Evolutionary conservation across 192 early-diverging fungal genomes (phyloP).

Genomic region (Gigaspora rosea): DNA sequence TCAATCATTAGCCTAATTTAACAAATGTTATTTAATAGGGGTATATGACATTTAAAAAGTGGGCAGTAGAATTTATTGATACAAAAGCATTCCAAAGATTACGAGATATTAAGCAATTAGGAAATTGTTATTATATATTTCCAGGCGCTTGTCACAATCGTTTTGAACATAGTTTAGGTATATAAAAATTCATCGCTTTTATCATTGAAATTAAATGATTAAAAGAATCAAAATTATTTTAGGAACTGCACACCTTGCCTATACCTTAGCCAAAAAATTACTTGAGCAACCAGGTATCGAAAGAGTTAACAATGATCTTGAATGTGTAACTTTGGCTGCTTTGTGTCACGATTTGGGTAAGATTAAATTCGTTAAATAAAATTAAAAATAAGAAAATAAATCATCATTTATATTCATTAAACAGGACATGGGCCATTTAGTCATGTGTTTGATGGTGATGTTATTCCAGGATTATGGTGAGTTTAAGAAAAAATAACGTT

Average conservation of each 20-base stretch:
- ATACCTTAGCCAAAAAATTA: conserved; percentile 70
- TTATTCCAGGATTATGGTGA: conserved; percentile 69
- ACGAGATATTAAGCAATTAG: conserved; percentile 85
- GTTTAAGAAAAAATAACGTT: background rate
- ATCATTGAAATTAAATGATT: background rate
- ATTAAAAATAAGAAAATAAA: background rate
- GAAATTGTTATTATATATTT: conserved; percentile 86
- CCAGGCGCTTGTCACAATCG: conserved; percentile 92
- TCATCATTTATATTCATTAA: background rate
- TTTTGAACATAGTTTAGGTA: conserved; percentile 88
- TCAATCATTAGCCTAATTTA: background rate
- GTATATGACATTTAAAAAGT: conserved; percentile 72
- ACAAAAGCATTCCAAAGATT: conserved; percentile 95
- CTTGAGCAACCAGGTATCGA: conserved; percentile 71
- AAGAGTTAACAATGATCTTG: conserved; percentile 76
- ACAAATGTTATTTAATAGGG: conserved; percentile 42
- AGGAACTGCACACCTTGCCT: conserved; percentile 84
- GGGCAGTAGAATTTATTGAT: conserved; percentile 75
- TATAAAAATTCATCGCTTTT: background rate
- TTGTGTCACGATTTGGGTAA: conserved; percentile 89
- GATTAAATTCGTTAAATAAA: background rate
- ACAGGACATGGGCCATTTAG: conserved; percentile 92
- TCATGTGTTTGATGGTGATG: conserved; percentile 90
- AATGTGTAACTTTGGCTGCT: conserved; percentile 87
- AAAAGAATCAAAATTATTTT: background rate